These are phyloP conservation scores for Penicillium arizonense DNA, from an alignment of 495 filamentous ascomycete species.

Conservation along the genomic window DNA sequence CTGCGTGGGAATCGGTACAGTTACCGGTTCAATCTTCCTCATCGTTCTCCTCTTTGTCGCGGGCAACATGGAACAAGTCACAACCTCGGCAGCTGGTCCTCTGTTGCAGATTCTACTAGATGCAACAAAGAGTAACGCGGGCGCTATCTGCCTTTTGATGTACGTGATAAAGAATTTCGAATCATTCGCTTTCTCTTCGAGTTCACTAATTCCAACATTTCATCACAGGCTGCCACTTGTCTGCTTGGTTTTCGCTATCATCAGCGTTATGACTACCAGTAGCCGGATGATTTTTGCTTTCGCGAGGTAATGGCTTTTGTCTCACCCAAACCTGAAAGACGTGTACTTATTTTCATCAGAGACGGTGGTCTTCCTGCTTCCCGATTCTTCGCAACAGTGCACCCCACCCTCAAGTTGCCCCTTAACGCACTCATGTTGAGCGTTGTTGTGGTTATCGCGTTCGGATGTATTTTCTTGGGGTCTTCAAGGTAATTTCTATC, in stretches of 20 bases:
- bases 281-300: constrained; percentile 76
- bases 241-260: constrained; percentile 67
- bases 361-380: constrained; percentile 69
- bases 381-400: constrained; percentile 57
- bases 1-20: constrained; percentile 64
- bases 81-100: constrained; percentile 58
- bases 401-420: constrained; percentile 59
- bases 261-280: constrained; percentile 69
- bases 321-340: not conserved
- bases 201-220: constrained; percentile 3
- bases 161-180: constrained; percentile 21
- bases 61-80: constrained; percentile 53
- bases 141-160: constrained; percentile 64
- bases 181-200: not conserved
- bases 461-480: constrained; percentile 71
- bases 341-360: constrained; percentile 24
- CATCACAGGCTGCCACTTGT: constrained; percentile 55
- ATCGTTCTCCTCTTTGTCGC: constrained; percentile 61
- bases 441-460: constrained; percentile 58
- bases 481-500: constrained; percentile 46
- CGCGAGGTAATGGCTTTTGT: constrained; percentile 33
- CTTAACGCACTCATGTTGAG: constrained; percentile 67
- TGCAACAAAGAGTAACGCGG: constrained; percentile 60
- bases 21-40: constrained; percentile 66
- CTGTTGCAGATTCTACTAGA: constrained; percentile 67